These are phyloP conservation scores for Plasmodium vivax DNA, from an alignment of 169 alveolate species.

Conservation along the genomic window DNA sequence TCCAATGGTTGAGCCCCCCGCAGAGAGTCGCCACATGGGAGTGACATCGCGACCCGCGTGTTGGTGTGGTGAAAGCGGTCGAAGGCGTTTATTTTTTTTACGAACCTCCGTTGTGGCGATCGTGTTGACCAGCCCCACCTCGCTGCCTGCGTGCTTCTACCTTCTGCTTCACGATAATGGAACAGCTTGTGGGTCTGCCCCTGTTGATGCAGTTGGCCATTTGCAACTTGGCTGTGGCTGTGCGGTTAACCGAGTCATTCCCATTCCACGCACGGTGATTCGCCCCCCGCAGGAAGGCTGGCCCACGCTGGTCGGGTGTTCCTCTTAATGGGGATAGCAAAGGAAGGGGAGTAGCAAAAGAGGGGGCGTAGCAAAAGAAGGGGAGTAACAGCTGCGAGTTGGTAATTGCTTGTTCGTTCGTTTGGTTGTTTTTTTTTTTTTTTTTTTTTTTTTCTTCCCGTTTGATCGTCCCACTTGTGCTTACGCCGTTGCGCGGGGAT, in stretches of 20 bases:
- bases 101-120: not conserved
- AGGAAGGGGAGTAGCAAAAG: not conserved
- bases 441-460: not conserved
- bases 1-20: not conserved
- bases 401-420: too few relatives aligned
- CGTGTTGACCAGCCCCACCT: not conserved
- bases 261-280: not conserved
- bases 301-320: not conserved
- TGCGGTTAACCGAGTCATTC: not conserved
- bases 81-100: not conserved
- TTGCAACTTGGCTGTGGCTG: not conserved
- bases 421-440: too few relatives aligned
- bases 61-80: too few relatives aligned
- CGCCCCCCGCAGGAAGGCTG: not conserved
- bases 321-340: not conserved
- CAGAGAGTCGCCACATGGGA: not conserved
- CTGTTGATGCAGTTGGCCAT: not conserved
- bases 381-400: not conserved
- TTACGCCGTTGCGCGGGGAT: not conserved
- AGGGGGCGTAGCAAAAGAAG: not conserved
- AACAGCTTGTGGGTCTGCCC: not conserved
- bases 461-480: not conserved
- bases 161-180: not conserved
- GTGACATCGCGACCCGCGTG: too few relatives aligned
- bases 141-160: not conserved